Percentiles rank a stretch among this genome's conserved stretches.
Conservation (phyloP, 2,329 filamentous ascomycete species). For the Neocatenulostroma microsporum region DNA sequence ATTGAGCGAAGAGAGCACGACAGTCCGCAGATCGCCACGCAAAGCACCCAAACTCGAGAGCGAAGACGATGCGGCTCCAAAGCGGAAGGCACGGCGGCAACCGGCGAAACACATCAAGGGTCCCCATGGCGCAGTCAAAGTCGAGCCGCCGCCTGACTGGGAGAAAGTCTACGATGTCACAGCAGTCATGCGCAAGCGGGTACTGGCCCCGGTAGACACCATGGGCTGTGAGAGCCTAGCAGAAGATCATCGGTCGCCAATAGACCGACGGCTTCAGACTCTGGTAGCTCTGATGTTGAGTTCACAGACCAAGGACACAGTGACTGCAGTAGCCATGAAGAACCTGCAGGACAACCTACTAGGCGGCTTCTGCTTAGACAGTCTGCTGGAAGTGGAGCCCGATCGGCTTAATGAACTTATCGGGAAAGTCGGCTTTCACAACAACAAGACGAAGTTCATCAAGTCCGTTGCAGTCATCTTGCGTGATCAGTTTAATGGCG, state of each 20-base stretch:
- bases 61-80: slow-evolving; percentile 7
- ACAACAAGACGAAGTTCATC: slow-evolving; percentile 71
- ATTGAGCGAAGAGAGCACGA: not conserved
- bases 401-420: slow-evolving; percentile 65
- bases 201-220: slow-evolving; percentile 79
- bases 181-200: slow-evolving; percentile 67
- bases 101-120: slow-evolving; percentile 30
- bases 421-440: slow-evolving; percentile 82
- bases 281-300: slow-evolving; percentile 84
- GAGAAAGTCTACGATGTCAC: slow-evolving; percentile 70
- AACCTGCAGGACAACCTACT: slow-evolving; percentile 66
- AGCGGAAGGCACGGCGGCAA: slow-evolving; percentile 17
- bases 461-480: slow-evolving; percentile 68
- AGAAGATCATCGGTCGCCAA: slow-evolving; percentile 40
- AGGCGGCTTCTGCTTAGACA: slow-evolving; percentile 62
- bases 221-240: slow-evolving; percentile 89
- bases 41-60: slow-evolving; percentile 20
- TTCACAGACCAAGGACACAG: slow-evolving; percentile 87
- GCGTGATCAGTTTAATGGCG: slow-evolving; percentile 59
- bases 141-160: slow-evolving; percentile 66
- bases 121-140: slow-evolving; percentile 19
- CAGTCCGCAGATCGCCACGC: slow-evolving; percentile 21
- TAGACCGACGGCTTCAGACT: slow-evolving; percentile 72
- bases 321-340: slow-evolving; percentile 75
- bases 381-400: slow-evolving; percentile 65